Evolutionary conservation across 2,329 filamentous ascomycete species (phyloP).

Genomic region (Xylogone sp.): DNA sequence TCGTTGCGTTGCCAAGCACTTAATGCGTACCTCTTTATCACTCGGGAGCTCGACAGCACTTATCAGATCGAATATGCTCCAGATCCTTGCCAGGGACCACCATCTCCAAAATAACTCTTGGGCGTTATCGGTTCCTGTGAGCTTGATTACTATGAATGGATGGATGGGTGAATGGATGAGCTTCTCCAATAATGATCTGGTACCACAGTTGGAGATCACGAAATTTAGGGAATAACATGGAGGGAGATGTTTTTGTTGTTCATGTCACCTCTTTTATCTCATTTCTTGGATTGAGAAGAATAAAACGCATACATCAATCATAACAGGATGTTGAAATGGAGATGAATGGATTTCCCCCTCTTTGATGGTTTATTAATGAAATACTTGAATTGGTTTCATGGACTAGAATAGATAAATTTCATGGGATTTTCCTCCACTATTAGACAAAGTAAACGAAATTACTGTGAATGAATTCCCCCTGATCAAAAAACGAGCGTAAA

Average conservation of each 20-base stretch:
- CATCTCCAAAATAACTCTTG: not conserved
- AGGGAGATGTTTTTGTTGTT: too few species aligned
- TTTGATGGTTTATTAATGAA: not conserved
- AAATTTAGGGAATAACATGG: too few species aligned
- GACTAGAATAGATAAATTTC: too few species aligned
- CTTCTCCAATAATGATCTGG: too few species aligned
- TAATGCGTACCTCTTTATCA: not conserved
- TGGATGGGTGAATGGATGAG: not conserved
- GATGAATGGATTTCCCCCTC: not conserved
- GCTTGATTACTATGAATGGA: not conserved
- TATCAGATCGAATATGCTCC: slow-evolving; percentile 7
- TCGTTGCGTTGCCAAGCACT: not conserved
- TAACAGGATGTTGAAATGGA: not conserved
- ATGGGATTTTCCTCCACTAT: too few species aligned
- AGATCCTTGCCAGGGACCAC: slow-evolving; percentile 10
- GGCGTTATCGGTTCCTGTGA: not conserved
- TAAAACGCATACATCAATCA: too few species aligned
- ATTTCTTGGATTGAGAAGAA: too few species aligned
- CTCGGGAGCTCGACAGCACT: not conserved
- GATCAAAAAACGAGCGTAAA: too few species aligned
- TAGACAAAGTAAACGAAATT: too few species aligned
- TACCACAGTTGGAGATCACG: too few species aligned
- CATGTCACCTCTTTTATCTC: not conserved
- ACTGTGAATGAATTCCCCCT: too few species aligned
- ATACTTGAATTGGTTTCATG: too few species aligned